Conservation (phyloP, 208 protist species). For the Leptomonas seymouri region DNA sequence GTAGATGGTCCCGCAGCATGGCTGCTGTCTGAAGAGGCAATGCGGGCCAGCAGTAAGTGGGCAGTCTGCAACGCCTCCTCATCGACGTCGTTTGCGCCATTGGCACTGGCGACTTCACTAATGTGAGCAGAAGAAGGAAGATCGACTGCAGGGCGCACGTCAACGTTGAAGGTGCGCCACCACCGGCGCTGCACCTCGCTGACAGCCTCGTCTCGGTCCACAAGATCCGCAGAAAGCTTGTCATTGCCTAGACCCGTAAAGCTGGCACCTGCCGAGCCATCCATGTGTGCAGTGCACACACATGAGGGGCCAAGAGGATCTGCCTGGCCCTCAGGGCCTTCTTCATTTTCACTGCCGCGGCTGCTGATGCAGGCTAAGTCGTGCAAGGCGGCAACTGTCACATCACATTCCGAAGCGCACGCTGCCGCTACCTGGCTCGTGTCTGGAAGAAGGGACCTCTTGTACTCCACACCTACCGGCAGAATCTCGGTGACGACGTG, state of each 20-base stretch:
- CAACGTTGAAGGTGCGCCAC: conserved; percentile 22
- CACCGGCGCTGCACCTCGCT: conserved; percentile 23
- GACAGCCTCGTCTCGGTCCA: conserved; percentile 18
- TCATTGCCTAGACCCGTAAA: too few species aligned
- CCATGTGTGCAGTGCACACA: neutral
- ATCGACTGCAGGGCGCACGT: conserved; percentile 5
- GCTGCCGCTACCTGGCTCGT: too few species aligned
- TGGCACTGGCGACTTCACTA: neutral
- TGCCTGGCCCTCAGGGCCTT: too few species aligned
- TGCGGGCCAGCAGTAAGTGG: neutral
- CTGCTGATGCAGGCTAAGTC: too few species aligned
- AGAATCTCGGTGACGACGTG: conserved; percentile 27
- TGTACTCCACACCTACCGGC: conserved; percentile 19
- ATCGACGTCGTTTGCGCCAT: neutral
- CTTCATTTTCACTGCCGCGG: too few species aligned
- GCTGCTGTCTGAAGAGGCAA: neutral
- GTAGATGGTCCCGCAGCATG: neutral
- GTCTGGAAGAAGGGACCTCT: neutral
- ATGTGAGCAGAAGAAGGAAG: neutral
- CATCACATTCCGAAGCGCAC: too few species aligned
- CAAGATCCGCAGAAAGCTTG: neutral
- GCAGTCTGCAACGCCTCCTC: neutral
- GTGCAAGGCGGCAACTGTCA: too few species aligned
- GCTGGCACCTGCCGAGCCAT: too few species aligned
- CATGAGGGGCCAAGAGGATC: too few species aligned